Evolutionary conservation across 371 early-diverging fungal genomes (phyloP), one percentile per base, ranked within the genome.

Genomic region (Rhizomucor pusillus): DNA sequence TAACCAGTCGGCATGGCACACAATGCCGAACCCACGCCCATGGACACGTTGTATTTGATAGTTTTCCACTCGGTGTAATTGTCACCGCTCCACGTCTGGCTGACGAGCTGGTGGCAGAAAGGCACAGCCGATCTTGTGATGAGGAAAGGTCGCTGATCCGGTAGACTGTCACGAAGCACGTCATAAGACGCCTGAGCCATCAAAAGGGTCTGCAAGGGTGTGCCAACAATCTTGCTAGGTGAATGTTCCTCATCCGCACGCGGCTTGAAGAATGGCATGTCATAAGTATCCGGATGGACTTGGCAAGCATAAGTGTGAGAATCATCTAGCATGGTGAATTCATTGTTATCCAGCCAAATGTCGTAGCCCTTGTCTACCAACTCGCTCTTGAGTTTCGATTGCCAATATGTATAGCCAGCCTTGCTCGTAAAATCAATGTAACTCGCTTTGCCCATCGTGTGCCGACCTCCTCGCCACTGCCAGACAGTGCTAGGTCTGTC

Each of bases 321-420:
- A 52, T 82, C 82, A 56, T 85, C 80, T 9, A 72, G 65, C 33
- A 82, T 51, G 10, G 67, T 58, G 43, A 80, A 80, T 50, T 84
- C 84, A 55, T 86, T 86, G 57, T 84, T 86, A 55, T 86, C 83
- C 23, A 84, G 69, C 86, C 86, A 86, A 10, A 77, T 57, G n/a
- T 69, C 68, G 50, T 73, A 75, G 0, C 86, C 86, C 19, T 74
- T 54, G 4, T 77, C 71, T 1, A 86, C 60, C 5, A 86, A 57
- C 22, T 65, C 47, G 1, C 62, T 50, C 39, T 51, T 67, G 18
- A 81, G 62, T 14, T 77, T 69, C 1, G 57, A 19, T 44, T 80
- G 76, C 84, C 86, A 86, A 55, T 75, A 81, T 0, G 50, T 40
- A 41, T 76, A 77, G 3, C 81, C 86, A n/a, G 66, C 63, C 23